A percentile compares a stretch with the other conserved stretches of the same genome.
phyloP scores from a whole-genome alignment of 2,329 filamentous ascomycete species.

The Cryphonectria radicalis region DNA sequence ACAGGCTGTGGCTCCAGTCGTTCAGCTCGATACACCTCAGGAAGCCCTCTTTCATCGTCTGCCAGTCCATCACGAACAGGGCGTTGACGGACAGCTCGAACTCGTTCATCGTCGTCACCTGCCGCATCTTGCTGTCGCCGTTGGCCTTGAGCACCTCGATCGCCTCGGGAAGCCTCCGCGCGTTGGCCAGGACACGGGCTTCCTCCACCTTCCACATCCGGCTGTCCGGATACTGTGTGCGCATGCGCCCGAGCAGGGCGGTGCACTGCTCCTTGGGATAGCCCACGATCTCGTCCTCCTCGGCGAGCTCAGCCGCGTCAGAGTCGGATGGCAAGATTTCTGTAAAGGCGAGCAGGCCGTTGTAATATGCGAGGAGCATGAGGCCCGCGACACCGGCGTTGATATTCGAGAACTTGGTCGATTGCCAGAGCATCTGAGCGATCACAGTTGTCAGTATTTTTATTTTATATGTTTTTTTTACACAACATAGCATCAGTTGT shows the following conservation, averaged over 20 bases:
- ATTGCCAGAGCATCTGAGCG: constrained; percentile 78
- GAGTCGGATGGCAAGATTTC: constrained; percentile 77
- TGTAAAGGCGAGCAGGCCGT: constrained; percentile 80
- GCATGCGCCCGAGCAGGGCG: constrained; percentile 73
- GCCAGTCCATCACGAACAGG: constrained; percentile 80
- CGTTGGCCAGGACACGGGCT: constrained; percentile 73
- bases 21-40: constrained; percentile 77
- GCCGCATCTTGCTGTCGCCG: constrained; percentile 75
- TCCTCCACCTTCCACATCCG: constrained; percentile 89
- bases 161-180: constrained; percentile 68
- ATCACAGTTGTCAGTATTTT: neutral
- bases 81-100: constrained; percentile 82
- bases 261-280: constrained; percentile 74
- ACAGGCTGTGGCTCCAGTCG: constrained; percentile 87
- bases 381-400: constrained; percentile 91
- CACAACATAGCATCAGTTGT: no score
- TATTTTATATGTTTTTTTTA: no score
- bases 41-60: constrained; percentile 75
- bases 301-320: constrained; percentile 52
- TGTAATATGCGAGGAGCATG: constrained; percentile 83
- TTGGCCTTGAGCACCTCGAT: constrained; percentile 66
- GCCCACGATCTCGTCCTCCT: constrained; percentile 64
- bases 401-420: constrained; percentile 82
- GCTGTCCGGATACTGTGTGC: constrained; percentile 76
- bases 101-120: constrained; percentile 81